Evolutionary conservation across 2,329 filamentous ascomycete species (phyloP), one percentile per base, ranked within the genome.

Genomic region (Emmonsiellopsis sp.): DNA sequence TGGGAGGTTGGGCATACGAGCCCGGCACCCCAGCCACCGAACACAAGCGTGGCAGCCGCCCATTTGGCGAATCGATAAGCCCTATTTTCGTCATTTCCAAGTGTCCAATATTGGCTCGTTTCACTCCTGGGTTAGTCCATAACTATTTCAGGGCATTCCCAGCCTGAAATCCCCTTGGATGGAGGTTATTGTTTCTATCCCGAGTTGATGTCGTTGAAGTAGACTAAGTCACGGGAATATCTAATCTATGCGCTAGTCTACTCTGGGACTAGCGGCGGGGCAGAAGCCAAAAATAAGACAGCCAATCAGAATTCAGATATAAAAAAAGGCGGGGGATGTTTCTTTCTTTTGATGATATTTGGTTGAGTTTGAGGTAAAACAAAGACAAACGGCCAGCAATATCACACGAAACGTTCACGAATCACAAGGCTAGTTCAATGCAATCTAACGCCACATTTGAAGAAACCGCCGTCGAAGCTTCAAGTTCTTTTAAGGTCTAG

Each of bases 1-100:
- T 34, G 49, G 48, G 45, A 40, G 47, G 48, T 34, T 42, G 40
- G 47, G 48, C 26, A 15, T 5, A 4, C 26, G n/a, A 9, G 50
- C 32, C 15, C 42, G 34, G 30, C 30, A 8, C 31, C 42, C 50
- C 50, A 52, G 50, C 50, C 50, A 52, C 50, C 32, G 16, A 30
- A 35, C 50, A 26, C 8, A 26, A 2, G 32, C 50, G 50, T 52
- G 50, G 50, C 50, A 56, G 44, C 16, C 51, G 51, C 54, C 51
- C 30, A 45, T 55, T 45, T 54, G 20, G 47, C 32, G 49, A 38
- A 38, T 42, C 30, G 7, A 42, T 30, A 51, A 20, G 15, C 37
- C 15, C 34, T 11, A 40, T 40, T 40, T 41, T 40, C 34, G 26
- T 13, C 15, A 34, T 8, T 15, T 20, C 40, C 40, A 13, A 3